Conservation (phyloP, 2,329 filamentous ascomycete genomes). For the Fonsecaea erecta region DNA sequence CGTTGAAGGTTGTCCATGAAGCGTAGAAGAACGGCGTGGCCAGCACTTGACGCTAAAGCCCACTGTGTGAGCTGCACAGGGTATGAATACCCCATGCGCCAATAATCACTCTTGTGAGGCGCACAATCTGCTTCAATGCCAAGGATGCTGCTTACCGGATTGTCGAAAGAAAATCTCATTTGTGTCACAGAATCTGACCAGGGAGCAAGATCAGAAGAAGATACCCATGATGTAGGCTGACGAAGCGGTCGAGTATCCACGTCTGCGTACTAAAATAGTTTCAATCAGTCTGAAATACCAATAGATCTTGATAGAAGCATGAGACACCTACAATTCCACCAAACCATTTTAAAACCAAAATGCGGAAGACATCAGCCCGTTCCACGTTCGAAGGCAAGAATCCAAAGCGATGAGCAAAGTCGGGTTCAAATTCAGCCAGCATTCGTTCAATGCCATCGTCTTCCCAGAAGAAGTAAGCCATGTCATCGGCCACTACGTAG, state of each 20-base stretch:
- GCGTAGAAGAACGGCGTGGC: slow-evolving; percentile 40
- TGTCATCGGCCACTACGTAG: slow-evolving; percentile 34
- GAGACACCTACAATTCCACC: slow-evolving; percentile 26
- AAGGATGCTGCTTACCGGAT: slow-evolving; percentile 39
- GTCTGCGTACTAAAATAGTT: slow-evolving; percentile 41
- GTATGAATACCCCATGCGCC: slow-evolving; percentile 44
- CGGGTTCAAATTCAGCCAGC: slow-evolving; percentile 39
- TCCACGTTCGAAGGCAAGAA: slow-evolving; percentile 40
- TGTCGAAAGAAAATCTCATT: slow-evolving; percentile 33
- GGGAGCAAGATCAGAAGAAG: slow-evolving; percentile 36
- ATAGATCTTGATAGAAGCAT: background rate
- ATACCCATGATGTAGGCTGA: slow-evolving; percentile 40
- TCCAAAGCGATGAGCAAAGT: slow-evolving; percentile 35
- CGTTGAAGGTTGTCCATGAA: slow-evolving; percentile 39
- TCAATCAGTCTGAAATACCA: slow-evolving; percentile 5
- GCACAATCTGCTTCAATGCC: slow-evolving; percentile 43
- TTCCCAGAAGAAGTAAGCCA: slow-evolving; percentile 45
- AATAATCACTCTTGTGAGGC: slow-evolving; percentile 39
- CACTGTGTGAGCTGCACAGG: slow-evolving; percentile 44
- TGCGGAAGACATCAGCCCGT: slow-evolving; percentile 42
- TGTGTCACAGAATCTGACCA: slow-evolving; percentile 41
- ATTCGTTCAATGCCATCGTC: slow-evolving; percentile 41
- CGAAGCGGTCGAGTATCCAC: slow-evolving; percentile 43
- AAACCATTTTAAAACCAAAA: slow-evolving; percentile 42
- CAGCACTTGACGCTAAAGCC: slow-evolving; percentile 40